Evolutionary conservation across 164 flowering plant species (phyloP), one percentile per base, ranked within the genome.

Genomic region (Aristolochia fimbriata): DNA sequence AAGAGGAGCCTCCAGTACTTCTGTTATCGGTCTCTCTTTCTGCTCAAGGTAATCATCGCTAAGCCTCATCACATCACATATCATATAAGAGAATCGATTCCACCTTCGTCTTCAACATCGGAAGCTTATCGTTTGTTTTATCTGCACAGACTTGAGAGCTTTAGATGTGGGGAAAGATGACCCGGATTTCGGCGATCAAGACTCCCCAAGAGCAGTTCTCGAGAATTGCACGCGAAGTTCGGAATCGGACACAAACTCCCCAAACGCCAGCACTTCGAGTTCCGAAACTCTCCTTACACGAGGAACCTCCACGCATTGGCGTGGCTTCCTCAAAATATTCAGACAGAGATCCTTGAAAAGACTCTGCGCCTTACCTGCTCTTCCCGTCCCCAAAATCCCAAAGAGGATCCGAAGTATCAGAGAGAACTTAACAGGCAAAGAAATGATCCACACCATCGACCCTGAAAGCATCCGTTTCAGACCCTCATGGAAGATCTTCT

Each of bases 401-500:
- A 70, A 72, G 56, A 65, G 65, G 21, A 68, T 78, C 74, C 70
- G 64, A 20, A 79, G 82, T 47, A 51, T 67, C 62, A 76, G 76
- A 49, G 86, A 74, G 59, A 66, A 55, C 65, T 30, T 58, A 31
- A 3, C 37, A 31, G 62, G 61, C 48, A 53, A 73, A 14, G 15
- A 56, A 0, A 9, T 62, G 3, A 17, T 58, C 56, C 63, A 74
- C 27, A 24, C 76, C 15, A 49, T 78, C 14, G 87, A 77, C 47
- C 41, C 69, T 14, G 83, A 79, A 0, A 56, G 81, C 17, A 66
- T 63, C 69, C 60, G 59, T 62, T 78, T 83, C 65, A 84, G 77
- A 62, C 73, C 91, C 47, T 77, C 80, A 0, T 80, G 87, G 85
- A 87, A 68, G 76, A 81, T 69, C 61, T 87, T 81, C 66, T 62